Evolutionary conservation across 139 green algal species (phyloP).

Genomic region (Chlorella sorokiniana): DNA sequence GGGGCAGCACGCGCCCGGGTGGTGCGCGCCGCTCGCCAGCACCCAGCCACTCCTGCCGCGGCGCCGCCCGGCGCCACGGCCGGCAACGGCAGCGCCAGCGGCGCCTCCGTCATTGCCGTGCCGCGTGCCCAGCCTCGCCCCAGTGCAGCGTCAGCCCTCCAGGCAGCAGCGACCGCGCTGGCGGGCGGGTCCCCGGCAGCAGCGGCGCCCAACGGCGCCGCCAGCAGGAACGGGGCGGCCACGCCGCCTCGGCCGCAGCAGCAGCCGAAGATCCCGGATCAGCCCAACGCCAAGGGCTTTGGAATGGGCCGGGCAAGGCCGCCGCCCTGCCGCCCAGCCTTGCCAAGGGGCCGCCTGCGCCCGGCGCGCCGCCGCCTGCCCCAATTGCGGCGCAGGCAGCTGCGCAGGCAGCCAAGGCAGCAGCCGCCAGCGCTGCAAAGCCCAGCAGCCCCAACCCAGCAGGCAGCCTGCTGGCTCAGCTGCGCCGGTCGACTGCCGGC

Average conservation of each 20-base stretch:
- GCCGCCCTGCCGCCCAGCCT: background rate
- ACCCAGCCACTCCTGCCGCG: background rate
- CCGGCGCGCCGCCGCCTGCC: background rate
- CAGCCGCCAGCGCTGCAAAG: background rate
- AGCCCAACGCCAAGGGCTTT: conserved; percentile 36
- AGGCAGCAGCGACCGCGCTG: conserved; percentile 12
- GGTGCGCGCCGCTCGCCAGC: conserved; percentile 11
- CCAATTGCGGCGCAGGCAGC: background rate
- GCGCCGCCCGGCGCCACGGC: background rate
- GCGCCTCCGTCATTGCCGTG: background rate
- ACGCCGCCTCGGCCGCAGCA: background rate
- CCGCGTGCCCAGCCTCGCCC: background rate
- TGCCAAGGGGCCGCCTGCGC: background rate
- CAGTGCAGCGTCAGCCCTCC: background rate
- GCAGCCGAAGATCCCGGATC: conserved; percentile 33
- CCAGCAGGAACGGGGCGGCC: background rate
- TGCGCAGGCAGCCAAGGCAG: background rate
- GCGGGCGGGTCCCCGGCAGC: background rate
- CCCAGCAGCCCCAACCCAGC: background rate
- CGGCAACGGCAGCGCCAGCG: background rate
- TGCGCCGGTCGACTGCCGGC: background rate
- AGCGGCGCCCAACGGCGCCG: background rate
- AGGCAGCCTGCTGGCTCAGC: conserved; percentile 2
- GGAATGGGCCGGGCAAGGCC: conserved; percentile 31
- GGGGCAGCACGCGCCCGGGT: conserved; percentile 20